These are phyloP conservation scores for Polytrichum commune DNA, from an alignment of 225 moss, liverwort and hornwort genomes.

Conservation along the genomic window DNA sequence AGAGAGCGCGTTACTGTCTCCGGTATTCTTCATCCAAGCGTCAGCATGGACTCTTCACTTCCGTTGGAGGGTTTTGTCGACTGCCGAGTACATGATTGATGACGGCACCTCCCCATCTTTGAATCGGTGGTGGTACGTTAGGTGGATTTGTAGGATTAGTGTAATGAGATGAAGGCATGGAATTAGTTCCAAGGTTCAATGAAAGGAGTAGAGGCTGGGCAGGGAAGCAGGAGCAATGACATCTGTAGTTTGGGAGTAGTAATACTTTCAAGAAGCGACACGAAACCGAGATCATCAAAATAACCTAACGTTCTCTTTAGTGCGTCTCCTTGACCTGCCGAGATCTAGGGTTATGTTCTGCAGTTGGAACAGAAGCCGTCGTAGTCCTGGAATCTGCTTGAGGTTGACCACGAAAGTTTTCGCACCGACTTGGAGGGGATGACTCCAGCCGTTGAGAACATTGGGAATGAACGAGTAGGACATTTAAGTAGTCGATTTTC, in stretches of 20 bases:
- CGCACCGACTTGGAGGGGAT: background rate
- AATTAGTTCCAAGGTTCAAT: background rate
- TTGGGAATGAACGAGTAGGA: background rate
- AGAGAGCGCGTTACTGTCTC: too few species aligned
- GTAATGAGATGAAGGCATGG: background rate
- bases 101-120: background rate
- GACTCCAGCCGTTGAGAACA: conserved; percentile 8
- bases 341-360: background rate
- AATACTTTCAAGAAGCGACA: too few species aligned
- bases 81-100: background rate
- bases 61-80: background rate
- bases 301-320: background rate
- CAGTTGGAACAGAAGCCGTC: too few species aligned
- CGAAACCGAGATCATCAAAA: too few species aligned
- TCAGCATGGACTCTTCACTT: too few species aligned
- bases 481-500: background rate
- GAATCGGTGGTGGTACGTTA: background rate
- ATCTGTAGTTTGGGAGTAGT: background rate
- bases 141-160: background rate
- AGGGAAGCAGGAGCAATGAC: background rate
- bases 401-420: background rate
- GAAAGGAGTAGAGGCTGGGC: background rate
- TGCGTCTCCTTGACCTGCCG: background rate
- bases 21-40: too few species aligned
- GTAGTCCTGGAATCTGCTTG: too few species aligned